Percentiles rank a stretch among this genome's conserved stretches.
phyloP scores from a whole-genome alignment of 768 basidiomycete species.

The Amylocystis lapponica region DNA sequence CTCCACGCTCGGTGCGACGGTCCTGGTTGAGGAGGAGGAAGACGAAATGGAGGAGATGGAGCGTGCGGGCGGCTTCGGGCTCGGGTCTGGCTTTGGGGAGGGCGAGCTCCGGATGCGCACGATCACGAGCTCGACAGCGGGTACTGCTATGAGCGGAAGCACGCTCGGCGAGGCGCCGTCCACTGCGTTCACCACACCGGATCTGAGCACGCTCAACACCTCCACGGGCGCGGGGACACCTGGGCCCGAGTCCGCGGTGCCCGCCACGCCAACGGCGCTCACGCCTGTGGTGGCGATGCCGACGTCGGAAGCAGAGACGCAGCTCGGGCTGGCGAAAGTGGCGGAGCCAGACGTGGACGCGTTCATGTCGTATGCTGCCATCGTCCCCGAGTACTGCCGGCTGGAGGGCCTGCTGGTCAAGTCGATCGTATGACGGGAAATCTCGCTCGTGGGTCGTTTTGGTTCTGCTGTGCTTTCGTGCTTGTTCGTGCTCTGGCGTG shows the following conservation, averaged over 20 bases:
- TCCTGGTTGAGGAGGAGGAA: constrained; percentile 72
- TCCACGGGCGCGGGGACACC: constrained; percentile 25
- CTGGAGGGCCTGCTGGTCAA: constrained; percentile 77
- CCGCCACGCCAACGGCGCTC: constrained; percentile 51
- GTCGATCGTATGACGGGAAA: constrained; percentile 37
- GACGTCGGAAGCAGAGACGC: constrained; percentile 66
- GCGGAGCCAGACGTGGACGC: constrained; percentile 82
- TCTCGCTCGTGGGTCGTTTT: neutral
- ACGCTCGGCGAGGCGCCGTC: constrained; percentile 40
- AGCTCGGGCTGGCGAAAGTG: constrained; percentile 74
- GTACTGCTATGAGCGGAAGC: constrained; percentile 25
- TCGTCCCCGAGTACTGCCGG: constrained; percentile 78
- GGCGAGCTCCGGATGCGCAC: constrained; percentile 48
- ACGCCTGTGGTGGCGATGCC: constrained; percentile 68
- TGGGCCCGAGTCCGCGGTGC: constrained; percentile 28
- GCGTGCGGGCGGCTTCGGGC: constrained; percentile 27
- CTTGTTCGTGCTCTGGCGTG: neutral
- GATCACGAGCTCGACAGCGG: constrained; percentile 42
- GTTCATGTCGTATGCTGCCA: constrained; percentile 80
- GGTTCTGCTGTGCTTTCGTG: constrained; percentile 6
- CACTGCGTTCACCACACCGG: constrained; percentile 59
- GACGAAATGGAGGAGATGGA: constrained; percentile 64
- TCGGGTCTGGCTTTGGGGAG: constrained; percentile 37
- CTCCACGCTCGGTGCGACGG: constrained; percentile 45
- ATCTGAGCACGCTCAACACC: constrained; percentile 36